Conservation (phyloP, 257 asterid genomes). For the Solanum piurae region DNA sequence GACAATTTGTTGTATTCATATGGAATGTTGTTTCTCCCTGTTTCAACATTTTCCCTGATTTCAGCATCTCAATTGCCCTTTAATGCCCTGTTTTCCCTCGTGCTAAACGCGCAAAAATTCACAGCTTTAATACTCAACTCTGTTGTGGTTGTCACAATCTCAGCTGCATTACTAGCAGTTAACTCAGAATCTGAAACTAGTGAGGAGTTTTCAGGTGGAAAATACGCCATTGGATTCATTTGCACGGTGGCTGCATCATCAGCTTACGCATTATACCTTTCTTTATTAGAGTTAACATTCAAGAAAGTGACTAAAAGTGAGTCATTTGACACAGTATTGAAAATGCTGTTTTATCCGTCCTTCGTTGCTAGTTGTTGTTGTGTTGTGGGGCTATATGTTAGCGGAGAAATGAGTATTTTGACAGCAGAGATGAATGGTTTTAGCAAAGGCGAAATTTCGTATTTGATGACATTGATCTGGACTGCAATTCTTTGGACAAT, state of each 20-base stretch:
- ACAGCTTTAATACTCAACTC: slow-evolving; percentile 25
- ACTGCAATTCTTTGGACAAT: slow-evolving; percentile 27
- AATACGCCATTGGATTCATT: slow-evolving; percentile 15
- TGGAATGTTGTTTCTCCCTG: slow-evolving; percentile 27
- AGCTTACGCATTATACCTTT: slow-evolving; percentile 10
- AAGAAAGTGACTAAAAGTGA: slow-evolving; percentile 13
- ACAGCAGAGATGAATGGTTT: slow-evolving; percentile 10
- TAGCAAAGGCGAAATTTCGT: slow-evolving; percentile 11
- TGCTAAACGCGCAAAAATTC: slow-evolving; percentile 24
- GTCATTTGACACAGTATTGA: slow-evolving; percentile 15
- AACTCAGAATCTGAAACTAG: slow-evolving; percentile 12
- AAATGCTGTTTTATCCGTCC: slow-evolving; percentile 11
- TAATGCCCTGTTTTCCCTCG: slow-evolving; percentile 21
- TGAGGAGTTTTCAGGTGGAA: background rate
- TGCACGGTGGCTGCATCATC: slow-evolving; percentile 28
- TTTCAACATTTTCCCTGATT: slow-evolving; percentile 29
- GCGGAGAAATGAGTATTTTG: slow-evolving; percentile 20
- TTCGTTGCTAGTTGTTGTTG: slow-evolving; percentile 12
- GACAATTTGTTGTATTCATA: slow-evolving; percentile 27
- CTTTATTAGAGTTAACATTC: slow-evolving; percentile 13
- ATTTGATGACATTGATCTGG: slow-evolving; percentile 26
- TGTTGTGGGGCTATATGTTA: slow-evolving; percentile 26
- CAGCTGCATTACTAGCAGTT: slow-evolving; percentile 29
- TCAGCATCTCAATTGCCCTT: slow-evolving; percentile 32
- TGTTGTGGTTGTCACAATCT: slow-evolving; percentile 19